Conservation (phyloP, 192 early-diverging fungal genomes). For the Rhizoclosmatium globosum region DNA sequence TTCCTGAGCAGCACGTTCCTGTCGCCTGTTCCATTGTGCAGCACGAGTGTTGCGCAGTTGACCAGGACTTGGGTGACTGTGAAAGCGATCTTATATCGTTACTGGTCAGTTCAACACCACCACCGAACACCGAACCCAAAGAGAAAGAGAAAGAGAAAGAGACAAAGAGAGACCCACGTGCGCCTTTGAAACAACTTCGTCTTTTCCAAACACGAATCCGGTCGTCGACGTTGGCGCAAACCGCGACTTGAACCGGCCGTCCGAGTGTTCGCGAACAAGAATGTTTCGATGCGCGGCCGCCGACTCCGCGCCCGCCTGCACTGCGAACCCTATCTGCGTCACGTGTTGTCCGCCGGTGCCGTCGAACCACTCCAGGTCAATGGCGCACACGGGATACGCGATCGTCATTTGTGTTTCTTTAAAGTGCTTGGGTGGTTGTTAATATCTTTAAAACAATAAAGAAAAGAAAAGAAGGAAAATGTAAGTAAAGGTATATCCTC, state of each 20-base stretch:
- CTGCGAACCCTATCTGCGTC: slow-evolving; percentile 18
- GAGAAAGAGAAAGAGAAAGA: background rate
- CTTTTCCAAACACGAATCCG: slow-evolving; percentile 24
- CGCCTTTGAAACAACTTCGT: background rate
- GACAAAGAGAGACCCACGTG: background rate
- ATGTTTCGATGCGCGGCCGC: background rate
- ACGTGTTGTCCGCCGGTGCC: slow-evolving; percentile 17
- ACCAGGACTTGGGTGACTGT: background rate
- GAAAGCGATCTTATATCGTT: background rate
- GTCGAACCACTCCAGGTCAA: slow-evolving; percentile 35
- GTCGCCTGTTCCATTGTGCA: slow-evolving; percentile 26
- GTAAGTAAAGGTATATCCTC: too few relatives aligned
- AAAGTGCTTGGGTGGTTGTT: too few relatives aligned
- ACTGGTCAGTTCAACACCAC: background rate
- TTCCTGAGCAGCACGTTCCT: background rate
- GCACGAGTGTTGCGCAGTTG: slow-evolving; percentile 7
- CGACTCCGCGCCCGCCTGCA: background rate
- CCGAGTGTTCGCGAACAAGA: background rate
- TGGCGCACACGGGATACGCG: background rate
- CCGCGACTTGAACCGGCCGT: background rate
- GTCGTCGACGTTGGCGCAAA: slow-evolving; percentile 5
- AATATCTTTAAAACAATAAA: too few relatives aligned
- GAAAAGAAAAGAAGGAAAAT: too few relatives aligned
- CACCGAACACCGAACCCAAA: background rate
- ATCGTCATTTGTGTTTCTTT: background rate